phyloP scores from a whole-genome alignment of 1,284 basidiomycete genomes.

The Malassezia restricta region DNA sequence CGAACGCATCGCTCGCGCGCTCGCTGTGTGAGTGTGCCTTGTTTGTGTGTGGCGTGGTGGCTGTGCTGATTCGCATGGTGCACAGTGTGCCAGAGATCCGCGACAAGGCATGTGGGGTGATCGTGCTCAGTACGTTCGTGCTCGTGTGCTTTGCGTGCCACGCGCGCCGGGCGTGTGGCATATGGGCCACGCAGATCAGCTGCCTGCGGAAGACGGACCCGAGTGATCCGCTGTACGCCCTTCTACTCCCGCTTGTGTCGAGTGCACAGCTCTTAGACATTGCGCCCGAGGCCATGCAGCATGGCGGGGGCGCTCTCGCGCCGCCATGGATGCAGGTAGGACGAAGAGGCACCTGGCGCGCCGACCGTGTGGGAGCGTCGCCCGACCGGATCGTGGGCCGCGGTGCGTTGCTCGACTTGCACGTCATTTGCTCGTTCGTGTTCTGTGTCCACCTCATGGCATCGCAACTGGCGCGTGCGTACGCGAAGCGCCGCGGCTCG shows the following conservation, averaged over 20 bases:
- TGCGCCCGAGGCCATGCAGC: neutral
- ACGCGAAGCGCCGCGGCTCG: constrained; percentile 1
- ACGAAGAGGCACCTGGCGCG: constrained; percentile 1
- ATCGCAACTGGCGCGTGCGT: neutral
- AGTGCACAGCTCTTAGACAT: neutral
- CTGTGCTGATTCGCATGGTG: neutral
- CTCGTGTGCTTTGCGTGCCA: constrained; percentile 7
- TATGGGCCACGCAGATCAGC: constrained; percentile 11
- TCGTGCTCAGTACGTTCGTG: neutral
- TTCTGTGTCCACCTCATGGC: constrained; percentile 9
- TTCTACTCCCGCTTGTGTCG: constrained; percentile 6
- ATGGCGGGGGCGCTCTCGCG: neutral
- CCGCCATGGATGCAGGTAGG: constrained; percentile 3
- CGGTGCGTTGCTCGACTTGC: constrained; percentile 1
- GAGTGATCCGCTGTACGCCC: constrained; percentile 7
- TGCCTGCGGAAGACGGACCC: constrained; percentile 9
- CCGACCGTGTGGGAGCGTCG: neutral
- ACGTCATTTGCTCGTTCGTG: constrained; percentile 1
- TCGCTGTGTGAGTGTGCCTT: neutral
- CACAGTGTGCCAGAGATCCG: neutral
- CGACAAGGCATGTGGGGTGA: neutral
- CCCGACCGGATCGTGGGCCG: neutral
- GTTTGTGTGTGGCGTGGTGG: neutral
- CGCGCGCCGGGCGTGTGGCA: neutral
- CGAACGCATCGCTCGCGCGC: neutral